Evolutionary conservation across 257 asterid genomes (phyloP).

Genomic region (Verbena officinalis): DNA sequence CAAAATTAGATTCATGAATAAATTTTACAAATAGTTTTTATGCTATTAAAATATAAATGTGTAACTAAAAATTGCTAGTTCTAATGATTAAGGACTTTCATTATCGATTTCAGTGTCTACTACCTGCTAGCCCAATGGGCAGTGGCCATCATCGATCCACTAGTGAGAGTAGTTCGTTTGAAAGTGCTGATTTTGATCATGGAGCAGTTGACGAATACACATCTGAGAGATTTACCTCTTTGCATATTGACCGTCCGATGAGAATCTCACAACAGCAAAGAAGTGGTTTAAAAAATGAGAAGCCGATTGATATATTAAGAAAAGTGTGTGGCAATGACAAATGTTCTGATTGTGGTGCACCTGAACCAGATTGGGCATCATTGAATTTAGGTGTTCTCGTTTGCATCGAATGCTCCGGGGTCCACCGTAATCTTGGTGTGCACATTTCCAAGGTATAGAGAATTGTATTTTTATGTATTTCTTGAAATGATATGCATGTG

Average conservation of each 20-base stretch:
- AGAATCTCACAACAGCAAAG: conserved; percentile 76
- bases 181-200: conserved; percentile 88
- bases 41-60: too few species aligned
- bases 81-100: conserved; percentile 8
- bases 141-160: conserved; percentile 93
- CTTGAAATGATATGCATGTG: conserved; percentile 11
- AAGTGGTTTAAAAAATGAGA: conserved; percentile 63
- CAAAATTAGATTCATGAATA: too few species aligned
- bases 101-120: conserved; percentile 59
- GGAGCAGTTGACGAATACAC: conserved; percentile 82
- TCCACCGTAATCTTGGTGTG: conserved; percentile 98
- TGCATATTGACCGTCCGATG: conserved; percentile 65
- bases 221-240: conserved; percentile 67
- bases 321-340: conserved; percentile 90
- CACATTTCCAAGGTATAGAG: conserved; percentile 92
- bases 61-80: too few species aligned
- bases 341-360: conserved; percentile 97
- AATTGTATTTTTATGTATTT: neutral
- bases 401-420: conserved; percentile 99
- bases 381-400: conserved; percentile 94
- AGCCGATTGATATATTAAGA: conserved; percentile 82
- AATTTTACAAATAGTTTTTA: too few species aligned
- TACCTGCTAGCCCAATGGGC: conserved; percentile 84
- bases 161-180: conserved; percentile 97
- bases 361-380: conserved; percentile 99